Conservation (phyloP, 1,284 basidiomycete species). For the Papiliotrema nemorosa region DNA sequence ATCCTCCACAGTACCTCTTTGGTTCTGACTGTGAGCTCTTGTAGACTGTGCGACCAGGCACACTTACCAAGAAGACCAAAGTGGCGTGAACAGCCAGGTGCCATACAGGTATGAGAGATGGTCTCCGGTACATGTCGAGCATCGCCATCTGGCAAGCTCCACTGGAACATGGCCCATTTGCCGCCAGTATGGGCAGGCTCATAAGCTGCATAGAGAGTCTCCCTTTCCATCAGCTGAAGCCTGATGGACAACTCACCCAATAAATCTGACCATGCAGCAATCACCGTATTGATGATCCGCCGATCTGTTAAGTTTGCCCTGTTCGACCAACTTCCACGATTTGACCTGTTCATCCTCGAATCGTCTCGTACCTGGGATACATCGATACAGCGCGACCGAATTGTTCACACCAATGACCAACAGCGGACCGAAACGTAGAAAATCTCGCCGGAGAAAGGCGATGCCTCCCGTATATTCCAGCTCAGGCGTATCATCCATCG, state of each 20-base stretch:
- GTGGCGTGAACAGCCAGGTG: conserved; percentile 29
- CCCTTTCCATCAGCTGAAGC: conserved; percentile 21
- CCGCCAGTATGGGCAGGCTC: conserved; percentile 14
- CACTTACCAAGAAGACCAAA: conserved; percentile 45
- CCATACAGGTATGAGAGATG: conserved; percentile 37
- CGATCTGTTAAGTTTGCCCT: conserved; percentile 32
- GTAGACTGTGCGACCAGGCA: no score
- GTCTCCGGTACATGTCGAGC: conserved; percentile 42
- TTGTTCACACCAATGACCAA: conserved; percentile 41
- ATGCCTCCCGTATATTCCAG: conserved; percentile 42
- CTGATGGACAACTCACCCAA: conserved; percentile 32
- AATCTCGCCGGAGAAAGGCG: conserved; percentile 44
- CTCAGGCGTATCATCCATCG: conserved; percentile 3
- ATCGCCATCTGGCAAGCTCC: conserved; percentile 45
- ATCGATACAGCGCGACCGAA: conserved; percentile 34
- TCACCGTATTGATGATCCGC: conserved; percentile 30
- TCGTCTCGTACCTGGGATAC: conserved; percentile 27
- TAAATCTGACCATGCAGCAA: conserved; percentile 42
- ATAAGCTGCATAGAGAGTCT: conserved; percentile 46
- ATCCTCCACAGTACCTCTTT: conserved; percentile 46
- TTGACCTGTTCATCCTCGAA: conserved; percentile 29
- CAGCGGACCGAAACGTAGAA: conserved; percentile 35
- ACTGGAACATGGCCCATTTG: conserved; percentile 39
- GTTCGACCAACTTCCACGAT: conserved; percentile 42
- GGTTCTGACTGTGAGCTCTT: conserved; percentile 29